These are phyloP conservation scores for Omphalea diandra DNA, from an alignment of 441 rosid species.

Conservation along the genomic window DNA sequence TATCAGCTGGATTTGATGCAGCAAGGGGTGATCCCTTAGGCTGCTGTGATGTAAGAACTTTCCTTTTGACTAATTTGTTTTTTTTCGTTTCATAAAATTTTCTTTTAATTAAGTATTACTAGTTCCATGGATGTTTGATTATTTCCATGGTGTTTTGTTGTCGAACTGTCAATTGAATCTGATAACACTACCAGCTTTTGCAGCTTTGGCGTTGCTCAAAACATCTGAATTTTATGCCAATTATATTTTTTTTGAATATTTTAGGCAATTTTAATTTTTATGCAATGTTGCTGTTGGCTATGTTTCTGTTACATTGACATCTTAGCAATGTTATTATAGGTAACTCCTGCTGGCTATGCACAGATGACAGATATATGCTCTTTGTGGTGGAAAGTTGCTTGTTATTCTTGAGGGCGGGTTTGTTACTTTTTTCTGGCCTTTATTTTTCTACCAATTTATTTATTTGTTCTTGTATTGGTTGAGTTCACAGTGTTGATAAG, in stretches of 20 bases:
- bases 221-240: not conserved
- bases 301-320: not conserved
- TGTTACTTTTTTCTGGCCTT: slow-evolving; percentile 18
- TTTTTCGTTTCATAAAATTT: not conserved
- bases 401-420: slow-evolving; percentile 99
- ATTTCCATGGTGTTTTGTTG: slow-evolving; percentile 2
- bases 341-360: slow-evolving; percentile 91
- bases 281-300: no score
- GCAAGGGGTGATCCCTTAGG: slow-evolving; percentile 99
- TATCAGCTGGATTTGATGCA: slow-evolving; percentile 99
- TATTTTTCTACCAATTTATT: slow-evolving; percentile 7
- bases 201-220: slow-evolving; percentile 2
- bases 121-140: slow-evolving; percentile 10
- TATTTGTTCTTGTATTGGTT: not conserved
- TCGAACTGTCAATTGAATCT: not conserved
- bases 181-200: not conserved
- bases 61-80: not conserved
- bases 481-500: slow-evolving; percentile 1
- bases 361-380: slow-evolving; percentile 69
- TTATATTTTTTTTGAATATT: not conserved
- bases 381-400: slow-evolving; percentile 81
- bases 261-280: not conserved
- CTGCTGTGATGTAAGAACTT: slow-evolving; percentile 81
- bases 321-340: slow-evolving; percentile 38
- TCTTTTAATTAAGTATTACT: not conserved